These are phyloP conservation scores for Xylaria sp. DNA, from an alignment of 2,329 filamentous ascomycete genomes.

Conservation along the genomic window DNA sequence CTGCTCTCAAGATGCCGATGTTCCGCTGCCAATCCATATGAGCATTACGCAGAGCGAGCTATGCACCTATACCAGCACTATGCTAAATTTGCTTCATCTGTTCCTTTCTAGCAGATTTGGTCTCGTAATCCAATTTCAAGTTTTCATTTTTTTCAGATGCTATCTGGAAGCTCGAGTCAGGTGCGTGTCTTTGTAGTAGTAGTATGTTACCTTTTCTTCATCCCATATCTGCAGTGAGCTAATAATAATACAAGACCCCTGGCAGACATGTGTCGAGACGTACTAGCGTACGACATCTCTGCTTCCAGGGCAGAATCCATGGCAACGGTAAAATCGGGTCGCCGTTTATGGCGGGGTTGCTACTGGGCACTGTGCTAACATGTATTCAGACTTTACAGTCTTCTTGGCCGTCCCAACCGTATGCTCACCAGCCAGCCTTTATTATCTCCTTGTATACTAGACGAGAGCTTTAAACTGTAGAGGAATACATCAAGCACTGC, in stretches of 20 bases:
- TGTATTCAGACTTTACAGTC: no score
- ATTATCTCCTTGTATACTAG: background rate
- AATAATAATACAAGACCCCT: background rate
- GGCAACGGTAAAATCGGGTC: conserved; percentile 24
- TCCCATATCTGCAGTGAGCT: background rate
- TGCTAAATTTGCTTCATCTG: background rate
- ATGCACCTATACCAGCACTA: background rate
- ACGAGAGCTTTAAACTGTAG: background rate
- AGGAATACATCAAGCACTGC: background rate
- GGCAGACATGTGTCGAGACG: background rate
- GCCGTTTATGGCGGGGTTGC: conserved; percentile 18
- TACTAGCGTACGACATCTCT: conserved; percentile 19
- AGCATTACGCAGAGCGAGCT: conserved; percentile 23
- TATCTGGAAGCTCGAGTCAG: background rate
- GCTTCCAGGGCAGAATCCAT: conserved; percentile 22
- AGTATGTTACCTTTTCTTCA: background rate
- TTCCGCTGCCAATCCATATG: background rate
- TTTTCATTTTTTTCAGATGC: background rate
- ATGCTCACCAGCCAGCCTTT: no score
- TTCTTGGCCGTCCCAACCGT: no score
- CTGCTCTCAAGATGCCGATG: background rate
- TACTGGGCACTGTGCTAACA: no score
- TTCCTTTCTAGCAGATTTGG: background rate
- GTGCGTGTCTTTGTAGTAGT: no score
- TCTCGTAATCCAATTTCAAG: background rate